Percentiles rank a stretch among this genome's conserved stretches.
Conservation (phyloP, 2,329 filamentous ascomycete species). For the Juglanconis oblonga region DNA sequence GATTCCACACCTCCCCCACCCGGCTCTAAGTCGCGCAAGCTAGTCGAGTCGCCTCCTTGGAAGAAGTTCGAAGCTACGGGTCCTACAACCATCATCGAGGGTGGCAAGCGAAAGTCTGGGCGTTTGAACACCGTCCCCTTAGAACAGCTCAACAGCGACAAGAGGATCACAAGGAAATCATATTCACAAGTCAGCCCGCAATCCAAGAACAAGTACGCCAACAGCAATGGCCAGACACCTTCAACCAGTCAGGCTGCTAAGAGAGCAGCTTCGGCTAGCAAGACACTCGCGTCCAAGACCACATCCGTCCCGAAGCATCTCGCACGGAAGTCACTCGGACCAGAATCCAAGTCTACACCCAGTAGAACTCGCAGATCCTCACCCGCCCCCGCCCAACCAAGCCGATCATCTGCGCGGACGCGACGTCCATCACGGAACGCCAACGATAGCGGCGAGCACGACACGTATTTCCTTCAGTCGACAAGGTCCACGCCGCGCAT, state of each 20-base stretch:
- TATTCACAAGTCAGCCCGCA: conserved; percentile 34
- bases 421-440: conserved; percentile 29
- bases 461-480: conserved; percentile 17
- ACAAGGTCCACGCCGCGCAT: conserved; percentile 10
- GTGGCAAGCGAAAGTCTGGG: conserved; percentile 66
- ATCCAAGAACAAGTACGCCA: conserved; percentile 23
- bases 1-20: conserved; percentile 40
- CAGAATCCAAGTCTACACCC: conserved; percentile 23
- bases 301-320: conserved; percentile 2
- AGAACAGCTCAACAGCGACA: conserved; percentile 50
- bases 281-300: conserved; percentile 18
- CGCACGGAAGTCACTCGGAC: conserved; percentile 8
- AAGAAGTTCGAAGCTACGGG: conserved; percentile 82
- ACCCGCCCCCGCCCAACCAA: conserved; percentile 34
- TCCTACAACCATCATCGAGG: conserved; percentile 78
- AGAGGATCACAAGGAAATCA: conserved; percentile 49
- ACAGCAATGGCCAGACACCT: conserved; percentile 26
- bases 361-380: conserved; percentile 22
- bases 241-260: conserved; percentile 25
- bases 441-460: conserved; percentile 28
- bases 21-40: conserved; percentile 36
- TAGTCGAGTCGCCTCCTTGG: conserved; percentile 83
- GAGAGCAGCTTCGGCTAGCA: conserved; percentile 29
- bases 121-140: conserved; percentile 57
- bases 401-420: conserved; percentile 17